Base-by-base conservation (phyloP, 805 yeast genomes). In the Suhomyces xylopsoci region DNA sequence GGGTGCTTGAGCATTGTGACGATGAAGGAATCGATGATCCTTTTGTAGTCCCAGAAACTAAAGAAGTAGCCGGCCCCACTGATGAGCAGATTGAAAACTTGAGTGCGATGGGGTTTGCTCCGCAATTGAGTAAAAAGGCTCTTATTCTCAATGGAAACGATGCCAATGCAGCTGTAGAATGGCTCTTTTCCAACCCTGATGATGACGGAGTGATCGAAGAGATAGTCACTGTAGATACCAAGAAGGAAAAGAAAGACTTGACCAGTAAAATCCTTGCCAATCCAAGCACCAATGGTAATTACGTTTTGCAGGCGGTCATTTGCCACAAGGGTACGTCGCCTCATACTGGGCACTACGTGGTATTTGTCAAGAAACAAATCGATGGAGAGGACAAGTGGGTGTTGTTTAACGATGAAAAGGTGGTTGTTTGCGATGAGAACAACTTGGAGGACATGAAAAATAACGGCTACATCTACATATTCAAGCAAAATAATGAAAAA, bases 301-400 rank as follows among this genome's bases (percentile, higher is more conserved):
- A 85, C 62, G 55, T 60, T 3, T 67, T 92, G 47, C 74, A 78
- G 44, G 87, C 87, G 0, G 85, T 88, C 5, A 76, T 92, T 14
- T 90, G 97, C 65, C 97, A 91, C 67, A 92, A 91, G 66, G 97
- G 97, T 7, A 77, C 83, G 2, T 87, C 96, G 10, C 87, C 90
- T 1, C 97, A 92, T 59, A 88, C 96, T 0, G 97, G 97, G 0
- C 97, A 91, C 66, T 91, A 91, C 67, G 97, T 92, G 41, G 88
- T 85, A 1, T 91, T 87, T 61, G 74, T 88, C 30, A 79, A 76
- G 51, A 80, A 81, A 54, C 50, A 48, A 1, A 52, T 68, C 2
- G 61, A 74, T 6, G 78, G 74, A 1, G 65, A 61, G 49, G 63
- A 56, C 10, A 71, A 75, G 50, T 90, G 96, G 96, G 85, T 87